Evolutionary conservation across 2,329 filamentous ascomycete species (phyloP).

Genomic region (Claviceps fusiformis): DNA sequence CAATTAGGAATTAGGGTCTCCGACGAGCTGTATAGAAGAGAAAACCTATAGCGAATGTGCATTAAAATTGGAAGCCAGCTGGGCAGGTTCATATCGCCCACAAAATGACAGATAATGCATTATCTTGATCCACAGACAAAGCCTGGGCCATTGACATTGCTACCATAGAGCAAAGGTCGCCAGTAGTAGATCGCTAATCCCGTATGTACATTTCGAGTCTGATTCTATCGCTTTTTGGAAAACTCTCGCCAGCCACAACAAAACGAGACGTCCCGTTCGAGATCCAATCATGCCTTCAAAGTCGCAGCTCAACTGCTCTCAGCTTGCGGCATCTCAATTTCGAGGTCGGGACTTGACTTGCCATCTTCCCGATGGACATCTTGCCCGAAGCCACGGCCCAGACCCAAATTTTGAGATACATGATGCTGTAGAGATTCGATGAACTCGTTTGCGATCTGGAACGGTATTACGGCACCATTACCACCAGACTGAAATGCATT

Average conservation of each 20-base stretch:
- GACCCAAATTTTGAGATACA: constrained; percentile 33
- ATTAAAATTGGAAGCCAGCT: background rate
- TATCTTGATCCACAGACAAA: background rate
- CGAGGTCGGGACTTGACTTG: constrained; percentile 18
- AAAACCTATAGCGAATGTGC: background rate
- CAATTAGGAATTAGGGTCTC: background rate
- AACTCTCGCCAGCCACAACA: background rate
- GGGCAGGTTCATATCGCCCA: background rate
- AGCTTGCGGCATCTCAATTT: constrained; percentile 18
- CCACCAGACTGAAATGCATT: constrained; percentile 37
- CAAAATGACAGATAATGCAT: background rate
- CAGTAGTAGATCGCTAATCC: background rate
- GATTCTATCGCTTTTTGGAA: background rate
- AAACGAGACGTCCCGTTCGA: background rate
- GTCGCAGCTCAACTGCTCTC: background rate
- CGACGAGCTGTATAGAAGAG: background rate
- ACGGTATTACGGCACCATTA: constrained; percentile 35
- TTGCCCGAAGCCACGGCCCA: constrained; percentile 12
- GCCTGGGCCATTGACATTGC: background rate
- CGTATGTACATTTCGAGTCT: background rate
- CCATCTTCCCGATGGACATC: constrained; percentile 25
- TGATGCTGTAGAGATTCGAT: constrained; percentile 37
- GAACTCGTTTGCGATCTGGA: constrained; percentile 36
- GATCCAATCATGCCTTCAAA: background rate
- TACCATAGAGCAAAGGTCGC: background rate